Conservation (phyloP, 495 filamentous ascomycete genomes). For the Xylaria grammica region DNA sequence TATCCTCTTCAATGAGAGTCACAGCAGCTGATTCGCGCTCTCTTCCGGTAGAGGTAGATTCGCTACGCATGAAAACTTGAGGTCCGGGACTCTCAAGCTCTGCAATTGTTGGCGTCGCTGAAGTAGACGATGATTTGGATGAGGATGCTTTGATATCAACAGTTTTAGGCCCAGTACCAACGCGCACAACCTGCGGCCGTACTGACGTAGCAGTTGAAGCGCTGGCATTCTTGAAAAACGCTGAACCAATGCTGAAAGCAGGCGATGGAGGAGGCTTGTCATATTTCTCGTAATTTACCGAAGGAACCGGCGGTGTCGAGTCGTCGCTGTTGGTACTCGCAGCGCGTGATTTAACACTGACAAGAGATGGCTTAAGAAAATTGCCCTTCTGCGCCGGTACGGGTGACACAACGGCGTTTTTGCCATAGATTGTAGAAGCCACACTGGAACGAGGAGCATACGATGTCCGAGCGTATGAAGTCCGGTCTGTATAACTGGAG, state of each 20-base stretch:
- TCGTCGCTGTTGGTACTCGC: constrained; percentile 49
- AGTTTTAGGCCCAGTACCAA: constrained; percentile 56
- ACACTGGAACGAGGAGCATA: constrained; percentile 78
- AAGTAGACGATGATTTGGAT: constrained; percentile 34
- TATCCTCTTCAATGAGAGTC: constrained; percentile 57
- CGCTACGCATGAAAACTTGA: constrained; percentile 16
- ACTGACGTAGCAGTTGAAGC: constrained; percentile 57
- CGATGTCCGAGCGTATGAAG: constrained; percentile 67
- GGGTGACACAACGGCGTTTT: constrained; percentile 80
- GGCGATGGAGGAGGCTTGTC: constrained; percentile 51
- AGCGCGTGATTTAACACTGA: constrained; percentile 77
- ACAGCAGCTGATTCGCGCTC: constrained; percentile 41
- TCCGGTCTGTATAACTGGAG: constrained; percentile 67
- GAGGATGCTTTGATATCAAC: constrained; percentile 38
- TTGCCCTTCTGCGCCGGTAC: constrained; percentile 83
- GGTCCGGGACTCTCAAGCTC: constrained; percentile 25
- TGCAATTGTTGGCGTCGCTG: constrained; percentile 12
- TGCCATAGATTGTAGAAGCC: constrained; percentile 88
- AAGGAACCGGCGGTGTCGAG: constrained; percentile 60
- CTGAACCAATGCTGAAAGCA: constrained; percentile 67
- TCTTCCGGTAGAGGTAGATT: background rate
- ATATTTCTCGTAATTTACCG: constrained; percentile 58
- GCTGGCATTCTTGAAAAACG: constrained; percentile 66
- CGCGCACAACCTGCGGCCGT: constrained; percentile 58
- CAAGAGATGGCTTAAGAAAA: constrained; percentile 84